These are phyloP conservation scores for Sideroxylon spinosum DNA, from an alignment of 179 eudicot species.

Conservation along the genomic window DNA sequence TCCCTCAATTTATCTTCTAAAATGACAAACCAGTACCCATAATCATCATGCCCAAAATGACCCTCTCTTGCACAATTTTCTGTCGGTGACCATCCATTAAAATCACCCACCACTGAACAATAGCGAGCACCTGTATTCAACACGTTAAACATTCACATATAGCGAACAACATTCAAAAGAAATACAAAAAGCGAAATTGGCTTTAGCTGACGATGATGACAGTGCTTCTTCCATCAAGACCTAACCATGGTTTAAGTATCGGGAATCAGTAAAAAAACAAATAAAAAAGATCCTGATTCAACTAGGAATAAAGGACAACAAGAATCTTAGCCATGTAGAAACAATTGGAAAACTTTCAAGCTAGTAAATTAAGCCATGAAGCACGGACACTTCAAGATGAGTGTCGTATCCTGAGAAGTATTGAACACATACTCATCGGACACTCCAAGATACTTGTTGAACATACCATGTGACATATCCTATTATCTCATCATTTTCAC, in stretches of 20 bases:
- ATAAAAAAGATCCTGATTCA: not conserved
- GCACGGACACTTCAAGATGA: too few relatives aligned
- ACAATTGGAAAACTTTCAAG: not conserved
- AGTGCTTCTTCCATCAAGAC: not conserved
- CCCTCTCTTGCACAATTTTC: conserved; percentile 92
- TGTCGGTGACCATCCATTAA: conserved; percentile 90
- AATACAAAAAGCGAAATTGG: conserved; percentile 6
- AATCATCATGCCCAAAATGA: conserved; percentile 89
- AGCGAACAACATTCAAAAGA: not conserved
- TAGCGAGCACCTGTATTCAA: conserved; percentile 77
- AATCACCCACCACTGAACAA: conserved; percentile 88
- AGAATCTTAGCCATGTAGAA: not conserved
- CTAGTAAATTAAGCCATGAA: not conserved
- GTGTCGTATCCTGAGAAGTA: too few relatives aligned
- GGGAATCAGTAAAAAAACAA: not conserved
- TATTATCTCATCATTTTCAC: too few relatives aligned
- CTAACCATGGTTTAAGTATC: conserved; percentile 5
- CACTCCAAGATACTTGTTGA: too few relatives aligned
- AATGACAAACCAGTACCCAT: conserved; percentile 88
- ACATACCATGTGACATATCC: too few relatives aligned
- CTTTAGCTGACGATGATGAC: not conserved
- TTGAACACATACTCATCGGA: too few relatives aligned
- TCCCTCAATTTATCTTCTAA: conserved; percentile 86
- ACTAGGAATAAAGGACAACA: not conserved
- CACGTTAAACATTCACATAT: not conserved